Evolutionary conservation across 1,284 basidiomycete species (phyloP).

Genomic region (Testicularia cyperi): DNA sequence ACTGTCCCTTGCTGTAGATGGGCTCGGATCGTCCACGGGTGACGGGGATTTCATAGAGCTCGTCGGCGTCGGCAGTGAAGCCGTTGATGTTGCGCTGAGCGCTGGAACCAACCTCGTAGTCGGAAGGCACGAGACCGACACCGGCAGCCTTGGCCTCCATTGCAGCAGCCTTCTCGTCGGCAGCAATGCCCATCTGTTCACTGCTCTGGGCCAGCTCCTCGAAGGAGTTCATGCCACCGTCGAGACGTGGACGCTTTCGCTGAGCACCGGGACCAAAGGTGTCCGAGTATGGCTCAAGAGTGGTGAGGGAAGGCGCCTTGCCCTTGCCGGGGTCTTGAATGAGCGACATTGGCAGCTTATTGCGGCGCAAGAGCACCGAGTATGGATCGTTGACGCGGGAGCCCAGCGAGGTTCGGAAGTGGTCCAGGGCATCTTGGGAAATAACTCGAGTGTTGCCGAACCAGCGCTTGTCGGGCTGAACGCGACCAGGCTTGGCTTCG

Average conservation of each 20-base stretch:
- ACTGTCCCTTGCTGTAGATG: conserved; percentile 59
- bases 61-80: conserved; percentile 40
- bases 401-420: conserved; percentile 56
- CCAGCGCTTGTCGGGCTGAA: conserved; percentile 59
- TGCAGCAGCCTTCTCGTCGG: conserved; percentile 45
- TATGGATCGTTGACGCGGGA: conserved; percentile 57
- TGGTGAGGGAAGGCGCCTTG: conserved; percentile 52
- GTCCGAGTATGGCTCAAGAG: conserved; percentile 52
- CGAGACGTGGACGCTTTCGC: conserved; percentile 58
- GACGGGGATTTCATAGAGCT: conserved; percentile 55
- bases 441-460: conserved; percentile 90
- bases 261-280: conserved; percentile 58
- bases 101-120: conserved; percentile 54
- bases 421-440: conserved; percentile 65
- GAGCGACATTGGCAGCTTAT: conserved; percentile 59
- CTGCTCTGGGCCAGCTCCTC: conserved; percentile 53
- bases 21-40: conserved; percentile 57
- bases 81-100: conserved; percentile 48
- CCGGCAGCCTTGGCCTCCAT: conserved; percentile 47
- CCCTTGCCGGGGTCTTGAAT: conserved; percentile 54
- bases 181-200: conserved; percentile 35
- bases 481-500: conserved; percentile 58
- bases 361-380: conserved; percentile 53
- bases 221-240: conserved; percentile 51
- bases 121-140: conserved; percentile 52